Conservation (phyloP, 164 flowering plant species). For the Vitis rotundifolia region DNA sequence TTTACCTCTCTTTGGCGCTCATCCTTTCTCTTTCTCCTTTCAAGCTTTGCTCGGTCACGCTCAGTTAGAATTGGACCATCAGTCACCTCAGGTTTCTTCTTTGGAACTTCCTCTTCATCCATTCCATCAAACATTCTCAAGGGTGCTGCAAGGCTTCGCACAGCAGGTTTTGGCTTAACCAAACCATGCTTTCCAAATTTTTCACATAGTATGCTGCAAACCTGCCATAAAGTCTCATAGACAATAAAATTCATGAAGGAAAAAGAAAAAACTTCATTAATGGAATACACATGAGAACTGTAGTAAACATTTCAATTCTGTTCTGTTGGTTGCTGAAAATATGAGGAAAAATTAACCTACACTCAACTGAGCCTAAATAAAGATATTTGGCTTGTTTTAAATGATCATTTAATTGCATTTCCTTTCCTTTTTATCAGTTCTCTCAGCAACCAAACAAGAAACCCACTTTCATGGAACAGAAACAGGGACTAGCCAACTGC, state of each 20-base stretch:
- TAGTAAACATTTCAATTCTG: neutral
- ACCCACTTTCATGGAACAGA: neutral
- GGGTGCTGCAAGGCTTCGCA: constrained; percentile 85
- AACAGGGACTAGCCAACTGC: neutral
- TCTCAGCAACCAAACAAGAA: neutral
- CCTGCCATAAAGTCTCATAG: constrained; percentile 38
- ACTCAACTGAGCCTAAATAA: neutral
- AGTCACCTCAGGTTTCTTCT: constrained; percentile 73
- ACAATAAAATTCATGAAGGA: neutral
- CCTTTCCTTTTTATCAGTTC: neutral
- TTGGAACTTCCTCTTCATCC: constrained; percentile 81
- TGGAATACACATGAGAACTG: too few species aligned
- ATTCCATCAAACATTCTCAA: constrained; percentile 94
- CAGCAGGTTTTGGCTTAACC: constrained; percentile 66
- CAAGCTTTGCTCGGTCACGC: constrained; percentile 77
- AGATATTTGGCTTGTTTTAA: neutral
- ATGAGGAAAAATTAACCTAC: neutral
- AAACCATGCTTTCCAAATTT: constrained; percentile 95
- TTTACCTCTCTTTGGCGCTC: constrained; percentile 95
- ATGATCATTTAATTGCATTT: neutral
- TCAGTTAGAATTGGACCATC: constrained; percentile 92
- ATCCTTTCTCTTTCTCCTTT: constrained; percentile 90
- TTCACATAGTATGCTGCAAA: constrained; percentile 72
- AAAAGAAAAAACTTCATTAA: neutral
- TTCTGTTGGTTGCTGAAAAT: neutral